Conservation (phyloP, 2,329 filamentous ascomycete species). For the Claviceps arundinis region DNA sequence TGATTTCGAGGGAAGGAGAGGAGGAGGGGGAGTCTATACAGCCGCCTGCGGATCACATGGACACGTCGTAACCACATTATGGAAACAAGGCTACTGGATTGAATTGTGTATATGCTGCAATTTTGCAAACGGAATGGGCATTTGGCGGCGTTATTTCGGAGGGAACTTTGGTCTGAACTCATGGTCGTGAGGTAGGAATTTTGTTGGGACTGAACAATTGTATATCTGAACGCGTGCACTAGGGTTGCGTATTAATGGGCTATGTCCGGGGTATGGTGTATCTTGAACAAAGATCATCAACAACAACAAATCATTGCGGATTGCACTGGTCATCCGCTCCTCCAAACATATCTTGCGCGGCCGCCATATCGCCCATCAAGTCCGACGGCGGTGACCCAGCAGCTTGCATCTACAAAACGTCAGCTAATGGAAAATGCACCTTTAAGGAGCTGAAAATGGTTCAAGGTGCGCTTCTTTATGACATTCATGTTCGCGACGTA, state of each 20-base stretch:
- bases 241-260: slow-evolving; percentile 9
- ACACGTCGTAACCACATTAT: slow-evolving; percentile 20
- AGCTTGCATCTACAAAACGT: slow-evolving; percentile 70
- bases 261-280: slow-evolving; percentile 13
- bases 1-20: slow-evolving; percentile 19
- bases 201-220: background rate
- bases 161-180: background rate
- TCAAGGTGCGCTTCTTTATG: background rate
- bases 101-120: background rate
- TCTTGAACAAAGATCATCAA: slow-evolving; percentile 7
- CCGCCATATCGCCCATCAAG: slow-evolving; percentile 78
- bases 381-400: slow-evolving; percentile 83
- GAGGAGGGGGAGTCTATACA: slow-evolving; percentile 4
- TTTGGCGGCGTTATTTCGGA: slow-evolving; percentile 7
- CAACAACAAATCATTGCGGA: slow-evolving; percentile 34
- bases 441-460: background rate
- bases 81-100: background rate
- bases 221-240: background rate
- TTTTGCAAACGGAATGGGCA: background rate
- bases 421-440: background rate
- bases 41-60: slow-evolving; percentile 29
- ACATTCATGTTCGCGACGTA: slow-evolving; percentile 27
- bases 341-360: slow-evolving; percentile 59
- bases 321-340: slow-evolving; percentile 49
- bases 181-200: background rate